Base-by-base conservation (phyloP, 768 basidiomycete genomes). In the Phlegmacium glaucopus region DNA sequence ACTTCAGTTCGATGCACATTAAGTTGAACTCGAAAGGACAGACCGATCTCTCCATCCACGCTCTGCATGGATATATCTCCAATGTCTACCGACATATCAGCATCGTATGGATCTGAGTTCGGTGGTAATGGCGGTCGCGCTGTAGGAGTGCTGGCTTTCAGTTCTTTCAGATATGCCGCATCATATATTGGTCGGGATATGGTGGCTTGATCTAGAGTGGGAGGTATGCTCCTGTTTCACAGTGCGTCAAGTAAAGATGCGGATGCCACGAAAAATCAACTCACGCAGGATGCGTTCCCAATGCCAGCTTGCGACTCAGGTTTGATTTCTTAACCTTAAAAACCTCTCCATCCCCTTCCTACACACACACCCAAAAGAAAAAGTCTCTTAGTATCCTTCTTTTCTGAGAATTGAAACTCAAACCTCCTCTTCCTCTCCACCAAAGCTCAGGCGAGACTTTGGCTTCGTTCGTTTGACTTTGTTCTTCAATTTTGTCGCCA, bases 311-410 rank as follows among this genome's bases (percentile, higher is more conserved):
- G 51, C 72, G 70, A 57, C 89, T 91, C 37, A 92, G 70, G 44
- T 64, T 84, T 2, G 87, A 90, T 66, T 90, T 93, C 63, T 90
- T 92, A 13, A 92, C 70, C 69, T 87, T 75, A 61, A 93, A 91
- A 0, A 76, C 70, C 48, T 89, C 83, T 7, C 74, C 80, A 32
- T 75, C 76, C 9, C 71, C 75, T 56, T 77, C 77, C 82, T 88
- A 44, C 35, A 49, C 36, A 36, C 7, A 39, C 32, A 65, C 74
- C 55, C 69, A 68, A 51, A 62, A 57, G 22, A 34, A 12, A 25
- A 42, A n/a, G n/a, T n/a, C n/a, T 26, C 10, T 34, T 34, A 34
- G 32, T n/a, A 34, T 29, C 25, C 16, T n/a, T 27, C 27, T 29
- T 43, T 39, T 4, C 32, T 2, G 11, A 13, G 12, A 46, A 32